Conservation (phyloP, 2,329 filamentous ascomycete genomes). For the Pezicula radicicola region DNA sequence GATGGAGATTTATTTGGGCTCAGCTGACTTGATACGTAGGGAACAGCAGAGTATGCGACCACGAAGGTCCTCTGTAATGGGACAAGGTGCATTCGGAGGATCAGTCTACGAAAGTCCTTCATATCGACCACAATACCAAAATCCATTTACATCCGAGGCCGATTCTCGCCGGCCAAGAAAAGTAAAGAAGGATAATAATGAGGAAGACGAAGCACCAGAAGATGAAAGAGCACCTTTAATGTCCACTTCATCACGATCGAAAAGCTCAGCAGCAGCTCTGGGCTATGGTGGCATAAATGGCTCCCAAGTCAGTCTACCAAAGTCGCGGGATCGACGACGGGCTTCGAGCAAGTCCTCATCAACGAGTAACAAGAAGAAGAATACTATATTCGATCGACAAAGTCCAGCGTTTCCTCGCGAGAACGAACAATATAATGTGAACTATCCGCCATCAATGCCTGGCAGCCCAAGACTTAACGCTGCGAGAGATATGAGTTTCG, state of each 20-base stretch:
- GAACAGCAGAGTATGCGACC: conserved; percentile 53
- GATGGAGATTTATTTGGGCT: conserved; percentile 24
- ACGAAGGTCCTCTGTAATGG: conserved; percentile 56
- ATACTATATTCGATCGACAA: conserved; percentile 24
- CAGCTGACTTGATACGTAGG: conserved; percentile 21
- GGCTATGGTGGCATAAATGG: conserved; percentile 14
- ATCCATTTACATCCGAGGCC: conserved; percentile 25
- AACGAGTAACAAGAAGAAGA: conserved; percentile 35
- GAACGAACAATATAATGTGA: conserved; percentile 57
- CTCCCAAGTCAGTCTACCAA: conserved; percentile 29
- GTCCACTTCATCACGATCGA: conserved; percentile 36
- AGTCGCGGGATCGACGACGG: conserved; percentile 40
- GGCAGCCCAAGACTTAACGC: conserved; percentile 53
- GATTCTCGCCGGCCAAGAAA: conserved; percentile 19
- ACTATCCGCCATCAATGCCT: conserved; percentile 67
- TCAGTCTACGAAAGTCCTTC: conserved; percentile 29
- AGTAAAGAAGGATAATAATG: conserved; percentile 38
- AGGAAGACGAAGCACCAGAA: conserved; percentile 46
- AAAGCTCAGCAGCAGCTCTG: conserved; percentile 17
- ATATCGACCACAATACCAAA: conserved; percentile 29
- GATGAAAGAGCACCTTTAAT: conserved; percentile 56
- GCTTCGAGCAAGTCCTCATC: conserved; percentile 39
- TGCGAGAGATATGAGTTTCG: conserved; percentile 54
- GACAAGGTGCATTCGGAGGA: conserved; percentile 31
- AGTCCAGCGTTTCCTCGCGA: conserved; percentile 13